A percentile compares a stretch with the other conserved stretches of the same genome.
Evolutionary conservation across 2,329 filamentous ascomycete genomes (phyloP).

Genomic region (Monosporascus cannonballus): DNA sequence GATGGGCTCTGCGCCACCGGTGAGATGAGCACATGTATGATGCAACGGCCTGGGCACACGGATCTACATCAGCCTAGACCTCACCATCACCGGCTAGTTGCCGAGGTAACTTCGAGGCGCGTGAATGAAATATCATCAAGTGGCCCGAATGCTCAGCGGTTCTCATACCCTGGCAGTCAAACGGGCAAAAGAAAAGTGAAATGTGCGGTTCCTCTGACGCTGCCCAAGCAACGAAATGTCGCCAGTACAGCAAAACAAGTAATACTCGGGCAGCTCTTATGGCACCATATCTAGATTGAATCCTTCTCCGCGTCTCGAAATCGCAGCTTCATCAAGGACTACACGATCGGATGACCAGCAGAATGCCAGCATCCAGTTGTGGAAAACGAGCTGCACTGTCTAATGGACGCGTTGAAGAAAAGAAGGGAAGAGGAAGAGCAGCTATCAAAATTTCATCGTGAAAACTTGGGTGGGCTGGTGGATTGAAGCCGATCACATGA

Average conservation of each 20-base stretch:
- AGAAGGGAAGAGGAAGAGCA: conserved; percentile 27
- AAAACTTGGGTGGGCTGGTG: conserved; percentile 14
- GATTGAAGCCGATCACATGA: conserved; percentile 14
- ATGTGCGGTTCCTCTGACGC: conserved; percentile 83
- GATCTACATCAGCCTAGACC: background rate
- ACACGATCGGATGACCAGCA: conserved; percentile 53
- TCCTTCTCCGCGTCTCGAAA: conserved; percentile 44
- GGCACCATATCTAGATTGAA: conserved; percentile 42
- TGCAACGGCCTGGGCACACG: background rate
- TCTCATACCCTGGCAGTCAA: too few species aligned
- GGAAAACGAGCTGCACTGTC: conserved; percentile 75
- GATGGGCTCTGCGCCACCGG: too few species aligned
- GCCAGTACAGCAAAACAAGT: conserved; percentile 29
- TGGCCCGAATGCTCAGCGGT: background rate
- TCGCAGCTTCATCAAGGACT: conserved; percentile 50
- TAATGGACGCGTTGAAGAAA: conserved; percentile 64
- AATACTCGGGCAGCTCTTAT: conserved; percentile 70
- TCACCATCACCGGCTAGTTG: background rate
- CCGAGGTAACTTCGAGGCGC: background rate
- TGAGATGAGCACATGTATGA: too few species aligned
- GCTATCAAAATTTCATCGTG: conserved; percentile 2
- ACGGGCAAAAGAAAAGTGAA: background rate
- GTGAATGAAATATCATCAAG: background rate
- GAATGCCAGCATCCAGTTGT: conserved; percentile 57
- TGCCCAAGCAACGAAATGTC: conserved; percentile 59